These are phyloP conservation scores for grape (Vitis vinifera) DNA, from an alignment of 164 flowering plant species.

Conservation along the genomic window ASM3070453v1 NC_081813.1:3054001-3054500, in stretches of 20 bases:
- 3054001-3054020: slow-evolving; percentile 14
- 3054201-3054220: slow-evolving; percentile 39
- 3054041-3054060: slow-evolving; percentile 33
- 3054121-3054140: slow-evolving; percentile 17
- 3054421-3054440: neutral
- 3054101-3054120: slow-evolving; percentile 42
- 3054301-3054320: too few species aligned
- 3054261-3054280: neutral
- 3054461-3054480: neutral
- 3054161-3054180: neutral
- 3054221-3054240: slow-evolving; percentile 40
- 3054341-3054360: neutral
- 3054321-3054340: neutral
- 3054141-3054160: neutral
- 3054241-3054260: slow-evolving; percentile 30
- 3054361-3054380: neutral
- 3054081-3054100: slow-evolving; percentile 28
- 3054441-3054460: neutral
- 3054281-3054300: neutral
- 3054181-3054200: slow-evolving; percentile 36
- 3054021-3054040: neutral
- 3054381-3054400: neutral
- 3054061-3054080: slow-evolving; percentile 22
- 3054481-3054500: neutral
- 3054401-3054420: neutral